Evolutionary conservation across 176 grass and related monocot species (phyloP), one percentile per base, ranked within the genome.

Genomic region (Avena insularis): DNA sequence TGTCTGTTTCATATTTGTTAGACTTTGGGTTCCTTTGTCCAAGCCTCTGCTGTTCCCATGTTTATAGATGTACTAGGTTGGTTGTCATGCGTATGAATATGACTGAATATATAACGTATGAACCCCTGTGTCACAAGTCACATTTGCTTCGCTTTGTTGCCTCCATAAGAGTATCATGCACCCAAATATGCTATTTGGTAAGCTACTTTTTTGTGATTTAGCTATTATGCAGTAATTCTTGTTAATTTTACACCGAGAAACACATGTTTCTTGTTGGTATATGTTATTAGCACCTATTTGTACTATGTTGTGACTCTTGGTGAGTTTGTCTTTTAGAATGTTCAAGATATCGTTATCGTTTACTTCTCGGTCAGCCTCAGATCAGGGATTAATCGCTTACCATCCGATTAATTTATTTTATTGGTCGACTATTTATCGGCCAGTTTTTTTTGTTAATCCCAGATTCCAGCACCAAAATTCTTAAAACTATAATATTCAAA

Each of bases 1-100:
- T 85, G 8, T 75, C 13, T 51, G 75, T 83, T 10, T 58, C 54
- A 78, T 86, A 35, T 86, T 62, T 71, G 55, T 17, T 53, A 45
- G 23, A 25, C 12, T 19, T 33, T 23, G 11, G 21, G 5, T 75
- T 75, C 25, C 38, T 81, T 70, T 49, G 53, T 47, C 59, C 65
- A 61, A 72, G 45, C 27, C 55, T 73, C 27, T 60, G 38, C 12
- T 36, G 9, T n/a, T 49, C 0, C 6, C 77, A 51, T 55, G 2
- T 50, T 51, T 86, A 46, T 79, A 5, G 46, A 71, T 83, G 47
- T 79, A 58, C 31, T 64, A 3, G 23, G 21, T 79, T 1, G 8
- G 12, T 13, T 53, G 3, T 21, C 40, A 27, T n/a, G 43, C 57
- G 17, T 57, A 54, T 7, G 40, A 43, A 43, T 43, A 43, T 43